Conservation (phyloP, 768 basidiomycete species). For the Rickenella mellea region DNA sequence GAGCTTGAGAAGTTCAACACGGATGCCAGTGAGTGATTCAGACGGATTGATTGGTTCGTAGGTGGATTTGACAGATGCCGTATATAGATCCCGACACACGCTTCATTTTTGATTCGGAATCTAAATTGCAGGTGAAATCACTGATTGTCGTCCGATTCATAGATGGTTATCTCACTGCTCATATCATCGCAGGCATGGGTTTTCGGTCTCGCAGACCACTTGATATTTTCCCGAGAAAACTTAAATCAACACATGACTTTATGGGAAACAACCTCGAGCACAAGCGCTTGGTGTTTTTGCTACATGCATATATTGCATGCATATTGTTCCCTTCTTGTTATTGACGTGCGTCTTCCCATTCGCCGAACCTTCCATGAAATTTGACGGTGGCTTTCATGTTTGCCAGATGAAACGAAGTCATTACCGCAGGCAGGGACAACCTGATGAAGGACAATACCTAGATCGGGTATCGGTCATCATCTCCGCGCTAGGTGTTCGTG, state of each 20-base stretch:
- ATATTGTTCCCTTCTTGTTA: conserved; percentile 54
- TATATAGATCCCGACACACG: neutral
- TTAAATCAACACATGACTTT: conserved; percentile 60
- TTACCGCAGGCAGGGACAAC: too few relatives aligned
- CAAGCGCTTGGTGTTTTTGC: conserved; percentile 75
- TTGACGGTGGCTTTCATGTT: too few relatives aligned
- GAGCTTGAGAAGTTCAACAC: neutral
- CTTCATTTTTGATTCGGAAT: neutral
- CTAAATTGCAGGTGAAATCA: too few relatives aligned
- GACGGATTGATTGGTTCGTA: neutral
- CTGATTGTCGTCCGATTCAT: conserved; percentile 4
- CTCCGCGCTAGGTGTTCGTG: too few relatives aligned
- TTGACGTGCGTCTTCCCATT: conserved; percentile 45
- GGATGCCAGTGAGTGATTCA: neutral
- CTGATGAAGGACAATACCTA: too few relatives aligned
- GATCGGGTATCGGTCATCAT: too few relatives aligned
- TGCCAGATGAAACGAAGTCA: too few relatives aligned
- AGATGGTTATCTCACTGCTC: neutral
- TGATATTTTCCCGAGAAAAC: conserved; percentile 63
- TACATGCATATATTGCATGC: conserved; percentile 67
- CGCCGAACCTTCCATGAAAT: too few relatives aligned
- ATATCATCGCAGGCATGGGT: conserved; percentile 46
- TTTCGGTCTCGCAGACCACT: conserved; percentile 55
- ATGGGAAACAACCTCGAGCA: conserved; percentile 73
- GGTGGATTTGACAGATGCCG: neutral